Percentiles rank a stretch among this genome's conserved stretches.
Evolutionary conservation across 345 rosid genomes (phyloP).

Genomic region (Hypericum androsaemum): DNA sequence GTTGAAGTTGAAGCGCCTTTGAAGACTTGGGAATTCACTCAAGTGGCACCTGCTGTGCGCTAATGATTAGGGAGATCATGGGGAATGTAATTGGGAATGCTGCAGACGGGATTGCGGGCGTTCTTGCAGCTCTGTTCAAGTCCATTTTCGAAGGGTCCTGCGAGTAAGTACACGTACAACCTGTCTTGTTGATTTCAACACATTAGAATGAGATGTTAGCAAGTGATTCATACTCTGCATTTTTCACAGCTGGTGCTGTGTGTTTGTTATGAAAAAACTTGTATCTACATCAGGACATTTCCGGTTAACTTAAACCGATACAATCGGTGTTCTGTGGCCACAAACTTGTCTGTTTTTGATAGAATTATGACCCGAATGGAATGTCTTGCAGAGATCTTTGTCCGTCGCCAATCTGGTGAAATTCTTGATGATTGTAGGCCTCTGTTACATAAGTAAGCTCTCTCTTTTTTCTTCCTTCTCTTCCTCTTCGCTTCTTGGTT

Average conservation of each 20-base stretch:
- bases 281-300: not conserved
- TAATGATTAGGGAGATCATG: conserved; percentile 21
- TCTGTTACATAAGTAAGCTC: conserved; percentile 47
- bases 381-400: conserved; percentile 44
- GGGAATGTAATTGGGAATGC: conserved; percentile 45
- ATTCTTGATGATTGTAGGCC: conserved; percentile 41
- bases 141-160: conserved; percentile 45
- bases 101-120: conserved; percentile 40
- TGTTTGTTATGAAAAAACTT: too few relatives aligned
- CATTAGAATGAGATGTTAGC: too few relatives aligned
- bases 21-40: too few relatives aligned
- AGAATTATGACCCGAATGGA: not conserved
- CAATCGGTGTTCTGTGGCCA: not conserved
- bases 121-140: conserved; percentile 49
- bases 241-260: too few relatives aligned
- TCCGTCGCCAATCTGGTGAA: conserved; percentile 47
- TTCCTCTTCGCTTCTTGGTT: not conserved
- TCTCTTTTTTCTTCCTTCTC: not conserved
- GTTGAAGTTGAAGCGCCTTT: too few relatives aligned
- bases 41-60: too few relatives aligned
- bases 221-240: too few relatives aligned
- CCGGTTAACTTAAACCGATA: not conserved
- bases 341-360: not conserved
- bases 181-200: too few relatives aligned
- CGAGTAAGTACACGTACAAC: conserved; percentile 40